Evolutionary conservation across 139 green algal genomes (phyloP), one percentile per base, ranked within the genome.

Genomic region (Auxenochlorella pyrenoidosa): DNA sequence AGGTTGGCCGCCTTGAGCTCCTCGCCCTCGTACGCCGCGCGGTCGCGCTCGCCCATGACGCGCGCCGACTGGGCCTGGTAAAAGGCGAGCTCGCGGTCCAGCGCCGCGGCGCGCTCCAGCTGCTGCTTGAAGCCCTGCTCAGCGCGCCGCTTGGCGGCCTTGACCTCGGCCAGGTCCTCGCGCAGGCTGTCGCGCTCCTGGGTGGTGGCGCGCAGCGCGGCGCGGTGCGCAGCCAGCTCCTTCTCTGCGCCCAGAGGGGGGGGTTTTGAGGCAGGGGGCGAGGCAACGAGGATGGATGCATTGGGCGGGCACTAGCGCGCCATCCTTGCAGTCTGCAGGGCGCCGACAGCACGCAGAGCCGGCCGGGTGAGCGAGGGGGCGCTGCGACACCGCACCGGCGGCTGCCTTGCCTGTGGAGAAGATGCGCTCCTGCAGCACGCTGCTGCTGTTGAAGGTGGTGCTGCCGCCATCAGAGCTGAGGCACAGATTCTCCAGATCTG

Each of bases 71-170:
- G 87, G 26, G 18, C 68, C 87, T 92, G 90, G 51, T 91, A 92
- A 40, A 92, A 92, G 15, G 72, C 51, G 38, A 92, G 90, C 88
- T 92, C 90, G 30, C 76, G 84, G 58, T 92, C 90, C 84, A 92
- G 87, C 18, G 58, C 41, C 24, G 83, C 41, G 1, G 47, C 79
- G 1, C 54, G 59, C 75, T 91, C 83, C 54, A 78, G 76, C 70
- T 91, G 83, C 26, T 41, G 15, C 58, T 65, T 76, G 44, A 78
- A 34, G 38, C 81, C 79, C 83, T 88, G 47, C 71, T 92, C 87
- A 21, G 79, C 82, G 6, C 75, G 60, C 12, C 90, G 83, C 73
- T 91, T 91, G 60, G 73, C 82, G 30, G 86, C 84, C 85, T 85
- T 75, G 28, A 88, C 59, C 65, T 47, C 77, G 2, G 26, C 51